Conservation (phyloP, 108 stramenopile species). For the Cyclotella cryptica region DNA sequence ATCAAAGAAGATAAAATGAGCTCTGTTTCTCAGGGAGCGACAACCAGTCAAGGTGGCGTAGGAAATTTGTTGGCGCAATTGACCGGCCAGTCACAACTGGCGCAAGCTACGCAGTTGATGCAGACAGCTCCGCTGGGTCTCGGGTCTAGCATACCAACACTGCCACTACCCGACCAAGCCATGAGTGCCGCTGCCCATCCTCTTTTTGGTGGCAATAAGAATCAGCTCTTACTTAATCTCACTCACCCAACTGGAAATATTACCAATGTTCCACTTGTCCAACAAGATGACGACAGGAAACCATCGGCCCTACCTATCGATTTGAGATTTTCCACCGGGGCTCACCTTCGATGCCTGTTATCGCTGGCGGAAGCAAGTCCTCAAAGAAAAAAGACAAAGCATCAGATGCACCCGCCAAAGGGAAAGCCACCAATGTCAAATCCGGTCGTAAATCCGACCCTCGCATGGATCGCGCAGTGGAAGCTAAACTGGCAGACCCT, state of each 20-base stretch:
- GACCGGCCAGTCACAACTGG: neutral
- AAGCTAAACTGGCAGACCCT: constrained; percentile 75
- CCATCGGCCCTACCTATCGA: no score
- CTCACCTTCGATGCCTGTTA: neutral
- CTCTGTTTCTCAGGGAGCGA: neutral
- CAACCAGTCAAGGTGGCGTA: neutral
- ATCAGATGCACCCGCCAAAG: constrained; percentile 22
- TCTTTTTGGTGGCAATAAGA: neutral
- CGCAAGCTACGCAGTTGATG: neutral
- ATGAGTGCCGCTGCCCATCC: neutral
- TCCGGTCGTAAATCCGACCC: constrained; percentile 76
- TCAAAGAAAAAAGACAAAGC: constrained; percentile 15
- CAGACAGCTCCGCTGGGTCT: neutral
- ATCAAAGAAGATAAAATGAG: constrained; percentile 30
- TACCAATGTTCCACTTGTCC: neutral
- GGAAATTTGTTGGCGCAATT: neutral
- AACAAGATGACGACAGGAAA: no score
- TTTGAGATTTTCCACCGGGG: neutral
- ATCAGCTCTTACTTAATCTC: neutral
- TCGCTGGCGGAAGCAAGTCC: neutral
- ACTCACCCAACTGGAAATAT: neutral
- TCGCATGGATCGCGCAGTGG: constrained; percentile 77
- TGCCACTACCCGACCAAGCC: constrained; percentile 2
- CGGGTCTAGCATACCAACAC: neutral
- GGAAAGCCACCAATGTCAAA: constrained; percentile 26